Base-by-base conservation (phyloP, 148 eudicot genomes). In the Rhododendron williamsianum region DNA sequence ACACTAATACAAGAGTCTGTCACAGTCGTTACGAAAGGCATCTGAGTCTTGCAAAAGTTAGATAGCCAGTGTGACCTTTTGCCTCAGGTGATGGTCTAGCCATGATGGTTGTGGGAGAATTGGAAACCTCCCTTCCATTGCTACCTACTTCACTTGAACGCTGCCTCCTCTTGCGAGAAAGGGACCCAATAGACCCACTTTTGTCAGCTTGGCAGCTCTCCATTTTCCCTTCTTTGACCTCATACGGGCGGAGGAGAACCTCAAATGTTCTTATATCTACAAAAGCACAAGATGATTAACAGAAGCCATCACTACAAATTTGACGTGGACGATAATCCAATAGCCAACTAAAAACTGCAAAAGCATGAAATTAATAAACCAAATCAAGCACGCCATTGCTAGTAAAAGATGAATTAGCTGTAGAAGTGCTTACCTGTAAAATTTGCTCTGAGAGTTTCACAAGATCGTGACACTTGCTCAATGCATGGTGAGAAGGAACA, bases 401-500 rank as follows among this genome's bases (percentile, higher is more conserved):
- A 9, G 6, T 23, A 73, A 30, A 60, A 16, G 77, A 27, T 49
- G 58, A 65, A 63, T 71, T 13, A 35, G 80, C 12, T 23, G 86
- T 35, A 46, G n/a, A 25, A 84, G 78, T 46, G 25, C 78, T 60
- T 88, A 93, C 99, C 98, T 0, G 98, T 95, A 83, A 94, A 96
- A 65, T 87, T 81, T 15, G 87, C 54, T 83, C 77, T 85, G 4
- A 96, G 94, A 54, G 94, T 84, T 88, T 96, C 98, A 79, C 95
- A 95, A 54, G 98, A 94, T 27, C 93, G 91, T 77, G 94, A 96
- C 63, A 95, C 98, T 94, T 96, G 99, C 88, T 96, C 98, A 87
- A 96, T 96, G 90, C 98, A 96, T 11, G 99, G 99, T 11, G 99
- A 96, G 86, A 96, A 96, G 46, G 99, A 96, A 91, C 99, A 95